Percentiles rank a stretch among this genome's conserved stretches.
phyloP scores from a whole-genome alignment of 2,329 filamentous ascomycete genomes.

The Penicillium sclerotigenum region DNA sequence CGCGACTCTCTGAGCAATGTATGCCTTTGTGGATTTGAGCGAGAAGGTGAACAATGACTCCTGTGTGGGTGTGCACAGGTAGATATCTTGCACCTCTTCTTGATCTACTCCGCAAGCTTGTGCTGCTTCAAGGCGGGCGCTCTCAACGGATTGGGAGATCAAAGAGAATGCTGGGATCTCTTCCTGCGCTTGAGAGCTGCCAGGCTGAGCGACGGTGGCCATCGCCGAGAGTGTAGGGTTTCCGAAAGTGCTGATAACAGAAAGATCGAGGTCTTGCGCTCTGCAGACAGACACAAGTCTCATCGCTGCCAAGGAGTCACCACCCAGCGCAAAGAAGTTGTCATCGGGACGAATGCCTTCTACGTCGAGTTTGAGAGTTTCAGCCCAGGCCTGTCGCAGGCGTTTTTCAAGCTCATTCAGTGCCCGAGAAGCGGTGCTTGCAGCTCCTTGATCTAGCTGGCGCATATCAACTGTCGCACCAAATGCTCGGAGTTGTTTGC shows the following conservation, averaged over 20 bases:
- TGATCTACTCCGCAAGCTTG: conserved; percentile 30
- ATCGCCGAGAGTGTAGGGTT: conserved; percentile 40
- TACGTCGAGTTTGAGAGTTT: conserved; percentile 29
- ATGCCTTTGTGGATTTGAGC: conserved; percentile 43
- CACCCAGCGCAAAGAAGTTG: conserved; percentile 39
- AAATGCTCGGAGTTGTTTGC: conserved; percentile 37
- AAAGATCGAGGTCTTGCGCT: conserved; percentile 31
- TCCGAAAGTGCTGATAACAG: conserved; percentile 37
- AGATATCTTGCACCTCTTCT: conserved; percentile 39
- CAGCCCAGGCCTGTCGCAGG: conserved; percentile 36
- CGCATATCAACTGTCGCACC: conserved; percentile 34
- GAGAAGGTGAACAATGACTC: conserved; percentile 48
- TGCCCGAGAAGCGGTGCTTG: conserved; percentile 18
- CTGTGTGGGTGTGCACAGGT: conserved; percentile 42
- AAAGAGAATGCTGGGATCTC: conserved; percentile 30
- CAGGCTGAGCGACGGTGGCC: conserved; percentile 37
- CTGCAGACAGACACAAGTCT: conserved; percentile 34
- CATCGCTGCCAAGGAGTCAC: conserved; percentile 38
- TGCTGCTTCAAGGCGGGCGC: conserved; percentile 39
- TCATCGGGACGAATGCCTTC: conserved; percentile 36
- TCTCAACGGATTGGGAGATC: conserved; percentile 34
- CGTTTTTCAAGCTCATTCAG: conserved; percentile 33
- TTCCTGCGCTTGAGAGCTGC: conserved; percentile 24
- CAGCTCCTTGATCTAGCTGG: conserved; percentile 26
- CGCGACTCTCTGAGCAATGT: conserved; percentile 46